Evolutionary conservation across 257 asterid genomes (phyloP), one percentile per base, ranked within the genome.

Genomic region (Catharanthus roseus): DNA sequence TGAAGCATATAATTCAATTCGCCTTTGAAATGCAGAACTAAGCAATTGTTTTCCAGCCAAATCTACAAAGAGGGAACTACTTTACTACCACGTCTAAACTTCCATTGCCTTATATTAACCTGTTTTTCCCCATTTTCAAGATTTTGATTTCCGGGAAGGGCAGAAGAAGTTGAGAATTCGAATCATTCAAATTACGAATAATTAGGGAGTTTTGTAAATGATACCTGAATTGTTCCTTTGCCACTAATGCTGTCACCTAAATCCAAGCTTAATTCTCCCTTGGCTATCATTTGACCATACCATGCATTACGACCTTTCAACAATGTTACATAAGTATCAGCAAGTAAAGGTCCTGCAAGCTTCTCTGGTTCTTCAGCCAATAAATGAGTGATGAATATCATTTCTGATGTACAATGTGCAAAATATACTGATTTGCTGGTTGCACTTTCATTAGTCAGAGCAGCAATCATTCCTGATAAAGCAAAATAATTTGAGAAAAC

Each of bases 271-370:
- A 91, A 82, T 72, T 89, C 88, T 45, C 90, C 91, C 74, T 82
- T 91, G 21, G 97, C 97, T 39, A 91, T 81, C 97, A 87, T 91
- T 76, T 91, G 93, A 7, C 97, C 97, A 19, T 89, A 91, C 97
- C 97, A 91, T 0, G 97, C 78, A 47, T 91, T 91, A 39, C 97
- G 97, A 42, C 96, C 97, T 82, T 91, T 91, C 79, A 91, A 73
- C 78, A 91, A 67, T 28, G 97, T 91, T 49, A 91, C 97, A 5
- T 91, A 91, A 2, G 96, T 91, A 67, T 91, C 97, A 31, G 96
- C 97, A 18, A 91, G 91, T 84, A 91, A 76, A 6, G 97, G 97
- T 41, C 97, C 96, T 4, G 97, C 97, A 69, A 91, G 96, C 84
- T 85, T 87, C 82, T 91, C 97, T 0, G 97, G 97, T 69, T 89